Base-by-base conservation (phyloP, 345 rosid genomes). In the Hevea brasiliensis region DNA sequence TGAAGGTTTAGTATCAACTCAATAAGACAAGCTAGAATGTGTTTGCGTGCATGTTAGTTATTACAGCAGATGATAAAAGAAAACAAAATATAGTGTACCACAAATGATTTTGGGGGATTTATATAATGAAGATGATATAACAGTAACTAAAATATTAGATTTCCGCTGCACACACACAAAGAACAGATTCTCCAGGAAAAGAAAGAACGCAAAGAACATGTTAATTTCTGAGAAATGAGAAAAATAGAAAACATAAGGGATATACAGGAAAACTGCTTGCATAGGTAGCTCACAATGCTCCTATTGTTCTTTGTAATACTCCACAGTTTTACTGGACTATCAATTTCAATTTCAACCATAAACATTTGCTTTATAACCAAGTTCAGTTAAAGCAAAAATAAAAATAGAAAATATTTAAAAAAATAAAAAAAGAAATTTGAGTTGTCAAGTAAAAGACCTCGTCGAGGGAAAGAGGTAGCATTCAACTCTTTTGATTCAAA, bases 361-460 rank as follows among this genome's bases (percentile, higher is more conserved):
- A 24, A 44, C 10, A 4, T 65, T 45, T 14, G 15, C 17, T 14
- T 14, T 41, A 41, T 5, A 63, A 63, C n/a, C 18, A 41, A 63
- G 4, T 8, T 37, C 0, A 7, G 0, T 6, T 26, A 45, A 15
- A 74, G 51, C n/a, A n/a, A n/a, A n/a, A n/a, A n/a, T n/a, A n/a
- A n/a, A n/a, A n/a, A n/a, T n/a, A n/a, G n/a, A n/a, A n/a, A n/a
- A n/a, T n/a, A n/a, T 45, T 47, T 59, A 45, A 55, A 18, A 70
- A 65, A 59, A 7, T 15, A 61, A 2, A 59, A 70, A 65, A 59
- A 7, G 11, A 61, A 2, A 59, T 44, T n/a, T 44, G 32, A 72
- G 40, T 23, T 45, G 37, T 14, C 29, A 44, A 75, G 50, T 62
- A 77, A 85, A 78, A 32, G 64, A 91, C 97, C 85, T 73, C 51